These are phyloP conservation scores for Phytomonas serpens DNA, from an alignment of 208 protist species.

Conservation along the genomic window DNA sequence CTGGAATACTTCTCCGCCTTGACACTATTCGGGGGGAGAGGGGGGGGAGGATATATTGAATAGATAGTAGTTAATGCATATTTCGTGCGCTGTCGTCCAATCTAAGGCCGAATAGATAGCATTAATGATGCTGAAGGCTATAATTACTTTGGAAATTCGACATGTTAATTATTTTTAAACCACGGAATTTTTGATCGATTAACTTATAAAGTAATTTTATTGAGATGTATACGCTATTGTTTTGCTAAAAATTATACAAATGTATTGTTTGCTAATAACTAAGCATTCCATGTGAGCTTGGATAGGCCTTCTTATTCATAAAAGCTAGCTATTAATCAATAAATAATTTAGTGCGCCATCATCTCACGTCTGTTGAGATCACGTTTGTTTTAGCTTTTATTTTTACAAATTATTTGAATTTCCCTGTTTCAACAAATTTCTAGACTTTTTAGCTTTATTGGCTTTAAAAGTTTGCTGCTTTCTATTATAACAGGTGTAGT, in stretches of 20 bases:
- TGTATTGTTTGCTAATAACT: neutral
- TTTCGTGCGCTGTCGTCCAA: neutral
- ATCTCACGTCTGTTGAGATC: neutral
- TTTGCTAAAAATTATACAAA: neutral
- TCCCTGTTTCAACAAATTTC: neutral
- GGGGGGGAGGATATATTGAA: neutral
- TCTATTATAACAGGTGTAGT: neutral
- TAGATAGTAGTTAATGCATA: neutral
- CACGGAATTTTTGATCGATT: neutral
- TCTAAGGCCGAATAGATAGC: neutral
- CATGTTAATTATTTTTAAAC: neutral
- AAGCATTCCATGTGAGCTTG: neutral
- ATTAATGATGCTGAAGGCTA: neutral
- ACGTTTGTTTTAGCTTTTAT: neutral
- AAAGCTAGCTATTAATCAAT: neutral
- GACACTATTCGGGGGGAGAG: neutral
- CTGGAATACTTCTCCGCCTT: neutral
- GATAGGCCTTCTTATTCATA: neutral
- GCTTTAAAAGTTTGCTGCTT: neutral
- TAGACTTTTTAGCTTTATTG: neutral
- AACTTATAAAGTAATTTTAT: neutral
- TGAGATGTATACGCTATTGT: neutral
- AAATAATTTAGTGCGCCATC: neutral
- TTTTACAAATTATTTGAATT: neutral
- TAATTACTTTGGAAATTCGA: neutral